phyloP scores from a whole-genome alignment of 2,329 filamentous ascomycete species.

The Sporothrix globosa region DNA sequence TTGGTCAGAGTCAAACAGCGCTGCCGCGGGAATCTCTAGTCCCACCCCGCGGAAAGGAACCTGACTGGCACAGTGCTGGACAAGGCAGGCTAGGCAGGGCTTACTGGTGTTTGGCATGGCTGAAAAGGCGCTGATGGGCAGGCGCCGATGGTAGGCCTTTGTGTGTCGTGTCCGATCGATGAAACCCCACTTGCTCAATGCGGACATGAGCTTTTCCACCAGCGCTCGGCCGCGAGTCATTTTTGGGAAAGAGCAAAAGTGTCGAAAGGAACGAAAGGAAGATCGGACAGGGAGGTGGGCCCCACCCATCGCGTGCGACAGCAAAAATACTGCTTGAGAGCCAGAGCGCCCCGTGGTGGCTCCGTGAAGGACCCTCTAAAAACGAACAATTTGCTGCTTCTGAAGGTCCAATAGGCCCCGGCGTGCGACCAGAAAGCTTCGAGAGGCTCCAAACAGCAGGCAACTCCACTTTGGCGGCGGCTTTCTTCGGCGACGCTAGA shows the following conservation, averaged over 20 bases:
- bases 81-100: no score
- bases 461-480: slow-evolving; percentile 3
- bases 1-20: not conserved
- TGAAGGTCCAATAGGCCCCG: no score
- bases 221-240: slow-evolving; percentile 23
- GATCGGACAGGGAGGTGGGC: slow-evolving; percentile 7
- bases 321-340: not conserved
- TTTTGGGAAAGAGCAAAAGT: slow-evolving; percentile 4
- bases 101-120: no score
- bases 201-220: slow-evolving; percentile 25
- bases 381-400: not conserved
- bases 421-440: not conserved
- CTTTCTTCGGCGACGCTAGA: slow-evolving; percentile 18
- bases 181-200: slow-evolving; percentile 31
- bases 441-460: not conserved
- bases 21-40: slow-evolving; percentile 7
- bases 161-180: slow-evolving; percentile 7
- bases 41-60: slow-evolving; percentile 19
- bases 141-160: not conserved
- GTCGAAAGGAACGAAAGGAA: not conserved
- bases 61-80: not conserved
- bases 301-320: slow-evolving; percentile 10
- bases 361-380: not conserved
- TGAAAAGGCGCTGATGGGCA: not conserved
- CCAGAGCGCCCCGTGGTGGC: no score